Conservation (phyloP, 2,329 filamentous ascomycete genomes). For the Ramularia collo-cygni region DNA sequence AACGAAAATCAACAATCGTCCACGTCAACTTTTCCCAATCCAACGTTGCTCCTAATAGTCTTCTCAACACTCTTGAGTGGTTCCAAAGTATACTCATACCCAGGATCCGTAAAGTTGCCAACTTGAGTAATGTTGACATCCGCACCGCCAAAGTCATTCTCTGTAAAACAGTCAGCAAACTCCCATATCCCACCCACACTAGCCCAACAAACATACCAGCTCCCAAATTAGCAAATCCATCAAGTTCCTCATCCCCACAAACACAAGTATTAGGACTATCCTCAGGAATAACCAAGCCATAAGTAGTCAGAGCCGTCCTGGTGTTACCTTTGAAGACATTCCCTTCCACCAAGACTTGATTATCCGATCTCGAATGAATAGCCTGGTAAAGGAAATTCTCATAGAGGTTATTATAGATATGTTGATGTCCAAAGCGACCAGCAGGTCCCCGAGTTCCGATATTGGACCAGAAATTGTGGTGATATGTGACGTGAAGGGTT, state of each 20-base stretch:
- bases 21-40: conserved; percentile 12
- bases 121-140: conserved; percentile 47
- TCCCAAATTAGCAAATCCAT: conserved; percentile 50
- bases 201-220: conserved; percentile 36
- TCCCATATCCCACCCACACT: not conserved
- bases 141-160: conserved; percentile 45
- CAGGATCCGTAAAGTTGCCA: conserved; percentile 44
- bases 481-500: conserved; percentile 44
- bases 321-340: conserved; percentile 45
- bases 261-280: conserved; percentile 49
- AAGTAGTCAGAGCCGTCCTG: conserved; percentile 46
- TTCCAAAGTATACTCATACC: conserved; percentile 46
- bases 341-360: conserved; percentile 45
- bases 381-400: conserved; percentile 44
- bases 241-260: conserved; percentile 49
- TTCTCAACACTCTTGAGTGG: conserved; percentile 5
- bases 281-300: conserved; percentile 49
- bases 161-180: conserved; percentile 15
- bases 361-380: conserved; percentile 44
- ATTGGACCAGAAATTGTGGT: conserved; percentile 46
- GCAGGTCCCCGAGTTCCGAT: conserved; percentile 43
- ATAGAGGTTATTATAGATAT: conserved; percentile 47
- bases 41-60: conserved; percentile 7
- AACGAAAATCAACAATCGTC: no score
- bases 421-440: conserved; percentile 44